These are phyloP conservation scores for Macadamia tetraphylla DNA, from an alignment of 164 flowering plant genomes.

Conservation along the genomic window DNA sequence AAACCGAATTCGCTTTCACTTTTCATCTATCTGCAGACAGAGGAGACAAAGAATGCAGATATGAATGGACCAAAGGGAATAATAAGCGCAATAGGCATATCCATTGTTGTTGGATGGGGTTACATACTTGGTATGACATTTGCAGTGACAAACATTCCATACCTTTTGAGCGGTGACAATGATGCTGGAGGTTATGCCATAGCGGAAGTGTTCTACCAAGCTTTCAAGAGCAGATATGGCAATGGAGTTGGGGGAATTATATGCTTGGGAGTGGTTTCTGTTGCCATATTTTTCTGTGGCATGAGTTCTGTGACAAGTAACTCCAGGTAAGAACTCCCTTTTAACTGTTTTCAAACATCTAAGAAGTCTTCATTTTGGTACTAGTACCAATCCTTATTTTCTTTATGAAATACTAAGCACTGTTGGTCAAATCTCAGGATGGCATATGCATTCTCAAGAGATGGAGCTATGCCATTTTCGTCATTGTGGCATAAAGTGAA, in stretches of 20 bases:
- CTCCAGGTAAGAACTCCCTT: constrained; percentile 57
- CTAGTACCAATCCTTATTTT: background rate
- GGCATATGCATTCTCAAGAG: constrained; percentile 98
- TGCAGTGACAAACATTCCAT: constrained; percentile 76
- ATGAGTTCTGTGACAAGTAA: constrained; percentile 57
- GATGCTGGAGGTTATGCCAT: constrained; percentile 95
- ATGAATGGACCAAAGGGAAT: constrained; percentile 90
- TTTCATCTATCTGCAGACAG: constrained; percentile 49
- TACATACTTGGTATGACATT: constrained; percentile 68
- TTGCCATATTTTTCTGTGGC: constrained; percentile 92
- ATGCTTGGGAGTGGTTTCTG: constrained; percentile 75
- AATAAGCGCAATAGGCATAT: constrained; percentile 80
- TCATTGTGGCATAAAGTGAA: constrained; percentile 88
- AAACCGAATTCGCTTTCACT: constrained; percentile 2
- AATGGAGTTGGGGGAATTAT: constrained; percentile 84
- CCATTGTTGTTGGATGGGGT: constrained; percentile 83
- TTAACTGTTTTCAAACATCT: background rate
- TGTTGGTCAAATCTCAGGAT: constrained; percentile 42
- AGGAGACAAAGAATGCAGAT: constrained; percentile 91
- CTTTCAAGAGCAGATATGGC: constrained; percentile 82
- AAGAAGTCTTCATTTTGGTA: background rate
- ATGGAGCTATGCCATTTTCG: constrained; percentile 96
- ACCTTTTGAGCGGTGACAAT: constrained; percentile 57
- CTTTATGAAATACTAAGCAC: background rate
- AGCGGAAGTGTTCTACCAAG: constrained; percentile 78